Base-by-base conservation (phyloP, 371 early-diverging fungal species). In the Mucor piriformis region DNA sequence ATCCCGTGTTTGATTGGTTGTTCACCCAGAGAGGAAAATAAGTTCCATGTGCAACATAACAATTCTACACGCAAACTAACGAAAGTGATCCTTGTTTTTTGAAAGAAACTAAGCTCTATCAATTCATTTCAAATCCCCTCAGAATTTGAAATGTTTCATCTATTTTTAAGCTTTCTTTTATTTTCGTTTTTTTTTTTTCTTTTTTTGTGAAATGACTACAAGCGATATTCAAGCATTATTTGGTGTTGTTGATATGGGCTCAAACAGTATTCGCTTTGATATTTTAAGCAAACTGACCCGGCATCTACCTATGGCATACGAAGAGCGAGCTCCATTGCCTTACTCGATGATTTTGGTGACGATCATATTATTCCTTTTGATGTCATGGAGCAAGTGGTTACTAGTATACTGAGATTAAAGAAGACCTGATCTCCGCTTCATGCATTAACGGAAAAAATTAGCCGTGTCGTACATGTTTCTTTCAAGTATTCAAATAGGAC, bases 211-310 rank as follows among this genome's bases (percentile, higher is more conserved):
- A 7, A 20, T 20, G 43, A 24, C 21, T 8, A 46, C 42, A 24
- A 11, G 24, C 6, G 46, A 46, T 23, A 12, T 55, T 6, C 37
- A 64, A 44, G 82, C 81, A 8, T 83, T 84, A 25, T 72, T 87
- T 18, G 88, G 79, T 32, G 78, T 87, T 4, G 74, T 87, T 1
- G 88, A 87, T 61, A 86, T 87, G 82, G 86, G 88, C n/a, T 84
- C 85, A 37, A 87, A 87, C 57, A 86, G 88, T 24, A 87, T 87
- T 50, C 84, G 86, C 2, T 86, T 87, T 37, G 84, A 83, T 35
- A 84, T 87, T 44, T 74, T 85, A 5, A 78, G 75, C 27, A 67
- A 79, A 0, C 65, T 85, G 13, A 73, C 77, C 18, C 79, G 87
- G 2, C 83, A 85, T 55, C 70, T 87, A 10, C 85, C 85, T n/a